Evolutionary conservation across 768 basidiomycete species (phyloP).

Genomic region (Lactarius quietus): DNA sequence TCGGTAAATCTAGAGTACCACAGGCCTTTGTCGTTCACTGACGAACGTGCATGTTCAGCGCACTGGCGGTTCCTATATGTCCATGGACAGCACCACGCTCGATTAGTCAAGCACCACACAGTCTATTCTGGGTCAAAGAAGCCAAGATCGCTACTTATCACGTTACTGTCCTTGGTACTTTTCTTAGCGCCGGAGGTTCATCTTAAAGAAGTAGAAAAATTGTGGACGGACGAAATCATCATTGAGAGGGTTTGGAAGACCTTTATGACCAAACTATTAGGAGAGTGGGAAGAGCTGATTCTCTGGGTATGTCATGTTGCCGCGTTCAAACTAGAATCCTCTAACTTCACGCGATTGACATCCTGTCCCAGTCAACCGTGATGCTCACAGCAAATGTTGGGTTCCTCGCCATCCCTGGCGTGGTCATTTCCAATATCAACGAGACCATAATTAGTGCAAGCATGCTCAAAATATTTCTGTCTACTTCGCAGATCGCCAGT

Average conservation of each 20-base stretch:
- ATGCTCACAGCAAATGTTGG: conserved; percentile 23
- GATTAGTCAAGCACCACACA: background rate
- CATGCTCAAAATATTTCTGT: background rate
- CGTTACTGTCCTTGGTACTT: background rate
- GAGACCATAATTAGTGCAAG: background rate
- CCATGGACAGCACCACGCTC: background rate
- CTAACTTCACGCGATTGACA: background rate
- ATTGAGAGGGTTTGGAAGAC: background rate
- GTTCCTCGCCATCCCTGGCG: conserved; percentile 34
- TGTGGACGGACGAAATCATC: conserved; percentile 2
- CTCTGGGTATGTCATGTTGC: conserved; percentile 3
- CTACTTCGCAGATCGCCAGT: conserved; percentile 36
- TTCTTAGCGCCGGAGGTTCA: conserved; percentile 1
- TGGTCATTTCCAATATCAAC: conserved; percentile 7
- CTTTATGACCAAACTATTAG: background rate
- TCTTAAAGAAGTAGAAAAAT: background rate
- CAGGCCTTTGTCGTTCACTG: background rate
- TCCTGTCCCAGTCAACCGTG: conserved; percentile 30
- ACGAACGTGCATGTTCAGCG: background rate
- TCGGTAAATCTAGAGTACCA: background rate
- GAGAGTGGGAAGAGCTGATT: background rate
- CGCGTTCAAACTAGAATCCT: background rate
- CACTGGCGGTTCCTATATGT: background rate
- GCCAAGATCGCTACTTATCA: background rate
- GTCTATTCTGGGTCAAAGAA: background rate